Conservation (phyloP, 345 rosid genomes). For the Populus alba region DNA sequence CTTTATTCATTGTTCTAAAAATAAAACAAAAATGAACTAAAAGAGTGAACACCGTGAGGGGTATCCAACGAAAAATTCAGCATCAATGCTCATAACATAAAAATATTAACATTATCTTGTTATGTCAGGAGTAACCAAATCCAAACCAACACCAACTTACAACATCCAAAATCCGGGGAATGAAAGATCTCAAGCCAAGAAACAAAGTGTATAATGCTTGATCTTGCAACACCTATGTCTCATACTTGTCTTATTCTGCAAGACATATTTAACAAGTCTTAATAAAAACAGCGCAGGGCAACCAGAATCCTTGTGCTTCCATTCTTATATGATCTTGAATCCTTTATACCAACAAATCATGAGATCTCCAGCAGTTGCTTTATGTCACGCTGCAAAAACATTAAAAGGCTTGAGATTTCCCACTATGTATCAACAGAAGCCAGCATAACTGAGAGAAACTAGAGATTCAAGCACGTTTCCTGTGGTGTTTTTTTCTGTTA, state of each 20-base stretch:
- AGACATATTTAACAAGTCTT: background rate
- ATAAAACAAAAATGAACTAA: background rate
- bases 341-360: background rate
- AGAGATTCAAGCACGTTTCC: background rate
- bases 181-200: background rate
- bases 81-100: background rate
- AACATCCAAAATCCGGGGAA: background rate
- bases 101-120: background rate
- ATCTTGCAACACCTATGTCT: background rate
- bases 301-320: background rate
- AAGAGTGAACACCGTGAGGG: background rate
- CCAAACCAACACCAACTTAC: background rate
- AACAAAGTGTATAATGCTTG: no score
- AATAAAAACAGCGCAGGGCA: background rate
- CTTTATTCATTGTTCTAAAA: no score
- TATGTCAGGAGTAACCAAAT: background rate
- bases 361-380: conserved; percentile 46
- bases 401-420: background rate
- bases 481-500: background rate
- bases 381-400: conserved; percentile 51
- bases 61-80: background rate
- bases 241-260: background rate
- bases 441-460: no score
- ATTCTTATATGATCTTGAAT: background rate
- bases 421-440: background rate